phyloP scores from a whole-genome alignment of 306 rosid genomes.

The Acacia confusa region DNA sequence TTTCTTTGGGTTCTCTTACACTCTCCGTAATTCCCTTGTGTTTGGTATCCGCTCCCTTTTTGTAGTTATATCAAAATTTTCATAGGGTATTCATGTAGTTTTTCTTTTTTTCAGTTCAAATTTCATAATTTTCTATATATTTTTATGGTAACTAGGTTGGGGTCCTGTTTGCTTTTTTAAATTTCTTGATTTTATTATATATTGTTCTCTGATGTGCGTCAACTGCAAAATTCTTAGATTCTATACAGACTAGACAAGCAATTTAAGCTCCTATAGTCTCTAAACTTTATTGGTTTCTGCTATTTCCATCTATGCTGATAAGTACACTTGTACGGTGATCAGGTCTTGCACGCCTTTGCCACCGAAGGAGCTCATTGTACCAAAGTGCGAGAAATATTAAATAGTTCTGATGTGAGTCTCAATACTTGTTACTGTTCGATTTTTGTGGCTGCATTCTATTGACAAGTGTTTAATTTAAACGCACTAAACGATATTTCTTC shows the following conservation, averaged over 20 bases:
- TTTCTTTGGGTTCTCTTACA: constrained; percentile 9
- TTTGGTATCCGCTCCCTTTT: background rate
- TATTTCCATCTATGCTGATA: constrained; percentile 12
- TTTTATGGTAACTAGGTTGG: background rate
- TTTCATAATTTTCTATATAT: background rate
- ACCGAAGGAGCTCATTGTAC: constrained; percentile 98
- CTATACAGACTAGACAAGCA: too few species aligned
- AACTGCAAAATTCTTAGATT: too few species aligned
- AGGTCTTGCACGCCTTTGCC: constrained; percentile 99
- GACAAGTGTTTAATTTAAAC: background rate
- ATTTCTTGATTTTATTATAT: too few species aligned
- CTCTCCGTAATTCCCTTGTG: background rate
- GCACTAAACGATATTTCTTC: background rate
- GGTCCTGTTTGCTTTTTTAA: background rate
- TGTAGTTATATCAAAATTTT: background rate
- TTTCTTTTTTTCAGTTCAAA: background rate
- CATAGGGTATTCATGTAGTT: constrained; percentile 4
- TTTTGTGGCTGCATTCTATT: background rate
- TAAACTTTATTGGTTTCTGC: constrained; percentile 13
- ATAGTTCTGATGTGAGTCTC: constrained; percentile 82
- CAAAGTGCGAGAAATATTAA: constrained; percentile 87
- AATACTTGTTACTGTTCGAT: background rate
- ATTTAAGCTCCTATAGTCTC: background rate
- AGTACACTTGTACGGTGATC: constrained; percentile 32
- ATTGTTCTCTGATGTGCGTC: too few species aligned